Base-by-base conservation (phyloP, 495 filamentous ascomycete genomes). In the Penicillium silybi region DNA sequence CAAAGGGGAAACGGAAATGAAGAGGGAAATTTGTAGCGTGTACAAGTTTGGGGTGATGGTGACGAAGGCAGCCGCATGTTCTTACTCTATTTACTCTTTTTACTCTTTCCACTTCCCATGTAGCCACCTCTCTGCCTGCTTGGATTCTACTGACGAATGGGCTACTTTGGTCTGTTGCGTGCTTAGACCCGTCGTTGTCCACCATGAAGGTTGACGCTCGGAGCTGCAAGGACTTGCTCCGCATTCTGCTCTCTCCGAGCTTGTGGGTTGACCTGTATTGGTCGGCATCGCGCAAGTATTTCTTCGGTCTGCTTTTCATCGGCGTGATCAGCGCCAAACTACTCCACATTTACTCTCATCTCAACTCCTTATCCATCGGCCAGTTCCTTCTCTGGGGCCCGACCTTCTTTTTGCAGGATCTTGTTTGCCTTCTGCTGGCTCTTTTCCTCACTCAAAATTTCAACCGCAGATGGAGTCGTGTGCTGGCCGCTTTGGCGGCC, bases 361-460 rank as follows among this genome's bases (percentile, higher is more conserved):
- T 68, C 15, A 58, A 62, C 45, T 72, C 71, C 0, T 52, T 74
- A 15, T 63, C 65, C 2, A 38, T 52, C 22, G 41, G 34, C 22
- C 61, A 65, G 37, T 68, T 74, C 34, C 39, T 68, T 10, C 53
- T 67, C n/a, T 74, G 71, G 71, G 71, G 66, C 11, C 52, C 65
- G 22, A 72, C 71, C 6, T 72, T 74, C 35, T 67, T 72, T 44
- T 49, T 66, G 15, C 69, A 74, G 47, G 71, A 74, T 69, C 54
- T 69, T 41, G 47, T 58, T 8, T 59, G 65, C 20, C 54, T 69
- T 10, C 42, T 71, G 6, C 29, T 71, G 22, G 45, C 61, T 15
- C 64, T 63, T 4, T 40, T 48, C 17, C 41, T 65, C 29, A 64
- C 62, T 17, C 61, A 60, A 18, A 57, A 61, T 11, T 57, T 63